Evolutionary conservation across 78 protist genomes (phyloP).

Genomic region (Dictyostelium intermedium): DNA sequence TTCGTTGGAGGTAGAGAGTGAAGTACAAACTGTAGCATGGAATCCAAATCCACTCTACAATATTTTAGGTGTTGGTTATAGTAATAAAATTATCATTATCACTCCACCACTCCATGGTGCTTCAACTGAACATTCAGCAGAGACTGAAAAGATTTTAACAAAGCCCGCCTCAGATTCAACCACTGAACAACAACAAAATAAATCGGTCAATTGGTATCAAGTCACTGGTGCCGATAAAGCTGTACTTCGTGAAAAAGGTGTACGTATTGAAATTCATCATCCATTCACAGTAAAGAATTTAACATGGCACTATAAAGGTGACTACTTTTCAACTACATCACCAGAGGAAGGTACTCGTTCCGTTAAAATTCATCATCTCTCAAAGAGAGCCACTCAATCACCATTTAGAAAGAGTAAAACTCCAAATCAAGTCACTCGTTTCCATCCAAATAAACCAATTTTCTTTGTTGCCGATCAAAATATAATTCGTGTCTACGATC

Average conservation of each 20-base stretch:
- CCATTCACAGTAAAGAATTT: conserved; percentile 44
- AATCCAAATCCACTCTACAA: conserved; percentile 83
- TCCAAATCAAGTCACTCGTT: conserved; percentile 78
- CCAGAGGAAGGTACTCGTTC: conserved; percentile 79
- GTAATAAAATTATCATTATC: conserved; percentile 30
- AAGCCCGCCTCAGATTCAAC: conserved; percentile 6
- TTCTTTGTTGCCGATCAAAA: conserved; percentile 93
- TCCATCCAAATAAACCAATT: conserved; percentile 97
- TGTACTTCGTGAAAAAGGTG: background rate
- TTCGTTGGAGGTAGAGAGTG: conserved; percentile 34
- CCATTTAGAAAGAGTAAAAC: conserved; percentile 78
- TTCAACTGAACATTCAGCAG: background rate
- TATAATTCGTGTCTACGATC: conserved; percentile 88
- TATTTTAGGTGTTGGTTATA: conserved; percentile 83
- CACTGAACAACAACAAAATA: background rate
- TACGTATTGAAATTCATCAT: conserved; percentile 26
- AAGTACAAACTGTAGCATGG: conserved; percentile 88
- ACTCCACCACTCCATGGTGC: conserved; percentile 52
- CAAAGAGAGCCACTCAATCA: conserved; percentile 65
- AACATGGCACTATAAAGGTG: conserved; percentile 96
- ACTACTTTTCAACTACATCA: conserved; percentile 91
- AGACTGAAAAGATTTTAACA: conserved; percentile 17
- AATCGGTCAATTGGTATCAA: conserved; percentile 33
- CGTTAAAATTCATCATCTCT: conserved; percentile 66
- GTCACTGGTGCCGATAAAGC: background rate